phyloP scores from a whole-genome alignment of 768 basidiomycete genomes.

The Tephrocybe rancida region DNA sequence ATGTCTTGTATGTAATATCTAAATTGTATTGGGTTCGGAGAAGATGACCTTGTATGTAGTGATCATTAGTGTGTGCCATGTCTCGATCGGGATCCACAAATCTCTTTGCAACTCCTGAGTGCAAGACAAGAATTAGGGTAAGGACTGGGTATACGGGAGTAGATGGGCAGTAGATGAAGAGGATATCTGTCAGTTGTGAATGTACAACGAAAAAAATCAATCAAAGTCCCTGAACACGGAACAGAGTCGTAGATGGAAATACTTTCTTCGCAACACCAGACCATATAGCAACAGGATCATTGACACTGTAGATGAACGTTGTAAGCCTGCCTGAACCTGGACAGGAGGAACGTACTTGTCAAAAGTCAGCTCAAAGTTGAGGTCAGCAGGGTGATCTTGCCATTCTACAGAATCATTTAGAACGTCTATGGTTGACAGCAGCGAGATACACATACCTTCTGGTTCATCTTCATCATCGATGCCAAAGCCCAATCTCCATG shows the following conservation, averaged over 20 bases:
- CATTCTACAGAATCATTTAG: constrained; percentile 41
- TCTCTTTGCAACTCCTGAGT: no score
- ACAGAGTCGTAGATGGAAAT: constrained; percentile 3
- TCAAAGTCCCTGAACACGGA: constrained; percentile 12
- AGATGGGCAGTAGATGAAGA: background rate
- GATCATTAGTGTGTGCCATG: no score
- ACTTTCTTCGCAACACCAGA: constrained; percentile 10
- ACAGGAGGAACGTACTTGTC: constrained; percentile 41
- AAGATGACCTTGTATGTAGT: no score
- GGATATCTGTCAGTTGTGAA: background rate
- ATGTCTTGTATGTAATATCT: no score
- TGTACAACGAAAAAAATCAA: background rate
- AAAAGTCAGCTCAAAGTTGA: constrained; percentile 50
- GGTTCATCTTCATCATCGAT: constrained; percentile 51
- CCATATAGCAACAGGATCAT: constrained; percentile 59
- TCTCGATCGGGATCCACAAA: no score
- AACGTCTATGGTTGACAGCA: background rate
- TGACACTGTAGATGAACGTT: constrained; percentile 38
- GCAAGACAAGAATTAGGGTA: background rate
- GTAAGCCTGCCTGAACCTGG: background rate
- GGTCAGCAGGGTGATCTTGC: constrained; percentile 57
- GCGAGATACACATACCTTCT: constrained; percentile 44
- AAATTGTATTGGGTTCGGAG: no score
- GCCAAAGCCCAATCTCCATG: constrained; percentile 64
- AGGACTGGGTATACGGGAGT: background rate